Evolutionary conservation across 139 green algal species (phyloP).

Genomic region (Dunaliella sp.): DNA sequence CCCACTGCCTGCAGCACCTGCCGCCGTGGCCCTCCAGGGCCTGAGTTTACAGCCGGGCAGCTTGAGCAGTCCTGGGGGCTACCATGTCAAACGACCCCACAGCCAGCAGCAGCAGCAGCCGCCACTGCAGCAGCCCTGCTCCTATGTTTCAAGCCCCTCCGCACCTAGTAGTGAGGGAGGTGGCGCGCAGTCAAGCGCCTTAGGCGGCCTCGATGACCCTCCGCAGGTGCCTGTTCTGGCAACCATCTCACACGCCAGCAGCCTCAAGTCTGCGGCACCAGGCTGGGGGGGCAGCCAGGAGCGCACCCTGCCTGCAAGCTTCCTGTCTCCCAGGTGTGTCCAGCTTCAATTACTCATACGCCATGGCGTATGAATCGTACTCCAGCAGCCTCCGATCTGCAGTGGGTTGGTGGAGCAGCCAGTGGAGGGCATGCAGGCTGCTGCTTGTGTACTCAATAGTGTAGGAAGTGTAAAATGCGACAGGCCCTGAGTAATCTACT

Average conservation of each 20-base stretch:
- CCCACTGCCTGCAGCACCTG: not conserved
- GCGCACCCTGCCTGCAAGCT: not conserved
- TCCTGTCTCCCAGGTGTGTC: not conserved
- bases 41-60: not conserved
- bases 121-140: not conserved
- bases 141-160: too few relatives aligned
- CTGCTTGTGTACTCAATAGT: too few relatives aligned
- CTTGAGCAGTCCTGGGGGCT: not conserved
- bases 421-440: too few relatives aligned
- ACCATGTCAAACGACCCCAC: not conserved
- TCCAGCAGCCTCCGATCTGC: too few relatives aligned
- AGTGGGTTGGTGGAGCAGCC: too few relatives aligned
- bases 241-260: not conserved
- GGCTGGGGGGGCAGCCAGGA: not conserved
- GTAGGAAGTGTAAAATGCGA: too few relatives aligned
- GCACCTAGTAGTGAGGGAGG: too few relatives aligned
- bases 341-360: not conserved
- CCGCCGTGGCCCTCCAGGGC: not conserved
- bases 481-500: too few relatives aligned
- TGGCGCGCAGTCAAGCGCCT: too few relatives aligned
- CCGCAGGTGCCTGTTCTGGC: not conserved
- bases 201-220: too few relatives aligned
- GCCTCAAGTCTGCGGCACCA: not conserved
- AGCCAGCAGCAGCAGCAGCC: not conserved
- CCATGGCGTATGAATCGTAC: too few relatives aligned